Conservation (phyloP, 176 grass and related monocot genomes). For the Juncus effusus region DNA sequence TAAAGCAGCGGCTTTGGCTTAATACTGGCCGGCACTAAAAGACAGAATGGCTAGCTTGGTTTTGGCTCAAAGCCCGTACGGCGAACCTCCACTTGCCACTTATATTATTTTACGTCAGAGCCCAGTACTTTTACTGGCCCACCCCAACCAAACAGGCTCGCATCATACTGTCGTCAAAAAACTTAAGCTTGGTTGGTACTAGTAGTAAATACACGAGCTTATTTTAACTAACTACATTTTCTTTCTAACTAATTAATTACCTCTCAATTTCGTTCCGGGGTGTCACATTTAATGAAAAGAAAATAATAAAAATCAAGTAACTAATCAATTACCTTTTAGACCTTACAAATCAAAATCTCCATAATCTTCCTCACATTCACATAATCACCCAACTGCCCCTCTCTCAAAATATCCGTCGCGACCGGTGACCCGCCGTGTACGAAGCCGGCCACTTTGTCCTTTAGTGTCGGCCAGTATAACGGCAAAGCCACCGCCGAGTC, state of each 20-base stretch:
- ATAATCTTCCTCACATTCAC: constrained; percentile 71
- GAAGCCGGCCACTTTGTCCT: constrained; percentile 84
- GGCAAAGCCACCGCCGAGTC: constrained; percentile 32
- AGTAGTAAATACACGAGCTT: too few relatives aligned
- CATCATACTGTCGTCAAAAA: too few relatives aligned
- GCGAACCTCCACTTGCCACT: constrained; percentile 80
- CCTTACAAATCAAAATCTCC: constrained; percentile 82
- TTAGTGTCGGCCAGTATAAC: constrained; percentile 74
- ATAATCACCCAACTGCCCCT: constrained; percentile 92
- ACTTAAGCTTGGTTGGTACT: too few relatives aligned
- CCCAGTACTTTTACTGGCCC: too few relatives aligned
- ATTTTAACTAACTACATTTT: too few relatives aligned
- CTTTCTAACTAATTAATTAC: too few relatives aligned
- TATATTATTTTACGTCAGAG: constrained; percentile 14
- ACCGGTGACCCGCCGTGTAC: constrained; percentile 84
- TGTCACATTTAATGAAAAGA: background rate
- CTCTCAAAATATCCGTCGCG: constrained; percentile 79
- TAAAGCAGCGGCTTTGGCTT: constrained; percentile 68
- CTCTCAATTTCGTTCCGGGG: too few relatives aligned
- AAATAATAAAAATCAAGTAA: constrained; percentile 29
- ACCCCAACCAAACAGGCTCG: too few relatives aligned
- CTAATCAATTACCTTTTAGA: constrained; percentile 67
- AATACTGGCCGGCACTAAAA: constrained; percentile 76
- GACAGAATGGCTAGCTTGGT: constrained; percentile 80
- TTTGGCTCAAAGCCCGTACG: constrained; percentile 85